Evolutionary conservation across 192 early-diverging fungal species (phyloP), one percentile per base, ranked within the genome.

Genomic region (Funneliformis mosseae): DNA sequence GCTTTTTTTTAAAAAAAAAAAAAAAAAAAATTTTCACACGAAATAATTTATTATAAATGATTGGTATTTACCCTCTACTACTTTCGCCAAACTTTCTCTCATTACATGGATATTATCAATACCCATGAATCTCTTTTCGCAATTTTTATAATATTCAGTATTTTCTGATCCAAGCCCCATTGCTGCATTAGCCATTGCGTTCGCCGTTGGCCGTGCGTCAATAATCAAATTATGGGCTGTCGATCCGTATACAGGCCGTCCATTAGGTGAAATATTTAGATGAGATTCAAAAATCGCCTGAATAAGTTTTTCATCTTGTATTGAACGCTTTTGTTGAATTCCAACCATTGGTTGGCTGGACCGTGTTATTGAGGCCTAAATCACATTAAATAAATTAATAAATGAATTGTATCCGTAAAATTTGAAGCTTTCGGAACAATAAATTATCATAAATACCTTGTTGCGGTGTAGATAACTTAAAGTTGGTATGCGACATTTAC

Each of bases 41-140:
- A 55, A 60, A 74, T 38, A 9, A 23, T 41, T 41, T 39, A 59
- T 78, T 27, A n/a, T 59, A 48, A 21, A 62, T 14, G 9, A 62
- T 18, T 41, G 11, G 6, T 8, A 66, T 76, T 74, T 88, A 96
- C 95, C 92, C 84, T 96, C 96, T 25, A 93, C 89, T 62, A 99
- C 83, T 75, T 91, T 93, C 74, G 88, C 89, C 81, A 97, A 87
- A 75, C 94, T 94, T 68, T 97, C 97, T 46, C 98, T 86, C 90
- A 99, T 96, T 9, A 98, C 96, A 83, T 99, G 98, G 81, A 99
- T 99, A 83, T 99, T 99, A 74, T 97, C 97, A 74, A 99, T 98
- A 4, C 96, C 96, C 83, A 95, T 87, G 81, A 94, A 96, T 69
- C 88, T 89, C 66, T 97, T 92, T 83, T 94, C 92, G 74, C 94